Base-by-base conservation (phyloP, 768 basidiomycete genomes). In the Atractiella rhizophila region DNA sequence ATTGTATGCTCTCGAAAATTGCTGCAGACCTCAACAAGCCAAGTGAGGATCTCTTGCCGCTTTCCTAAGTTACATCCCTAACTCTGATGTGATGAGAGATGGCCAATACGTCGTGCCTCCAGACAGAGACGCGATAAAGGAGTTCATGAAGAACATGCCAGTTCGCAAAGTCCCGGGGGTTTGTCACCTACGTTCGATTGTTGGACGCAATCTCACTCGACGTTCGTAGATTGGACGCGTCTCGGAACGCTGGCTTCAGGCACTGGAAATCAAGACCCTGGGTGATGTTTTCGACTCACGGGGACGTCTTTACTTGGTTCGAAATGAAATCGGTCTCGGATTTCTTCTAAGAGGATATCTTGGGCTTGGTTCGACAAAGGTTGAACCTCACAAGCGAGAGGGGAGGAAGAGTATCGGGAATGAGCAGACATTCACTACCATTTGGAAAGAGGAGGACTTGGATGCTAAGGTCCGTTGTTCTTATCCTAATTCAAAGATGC, bases 1-100 rank as follows among this genome's bases (percentile, higher is more conserved):
- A 86, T 60, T 78, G 77, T 73, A 83, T 85, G 76, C 65, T 96
- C 15, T 82, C 85, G 29, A 96, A 96, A 66, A 78, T 80, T 40
- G 46, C 45, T 5, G 49, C 54, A 16, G 52, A 49, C 38, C 12
- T 50, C 28, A 49, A 48, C 38, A 48, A 45, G 43, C 48, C 36
- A 39, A 28, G 28, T 23, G 33, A 46, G 28, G 45, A 50, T n/a
- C n/a, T n/a, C n/a, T n/a, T n/a, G n/a, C n/a, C n/a, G n/a, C n/a
- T n/a, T n/a, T n/a, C n/a, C n/a, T n/a, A n/a, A n/a, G n/a, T n/a
- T n/a, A n/a, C n/a, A n/a, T n/a, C n/a, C n/a, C n/a, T n/a, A n/a
- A n/a, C n/a, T n/a, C n/a, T n/a, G n/a, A n/a, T n/a, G n/a, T n/a
- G n/a, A n/a, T n/a, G n/a, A n/a, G n/a, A n/a, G n/a, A n/a, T n/a